Evolutionary conservation across 2,329 filamentous ascomycete genomes (phyloP), one percentile per base, ranked within the genome.

Genomic region (Pestalotiopsis fici): DNA sequence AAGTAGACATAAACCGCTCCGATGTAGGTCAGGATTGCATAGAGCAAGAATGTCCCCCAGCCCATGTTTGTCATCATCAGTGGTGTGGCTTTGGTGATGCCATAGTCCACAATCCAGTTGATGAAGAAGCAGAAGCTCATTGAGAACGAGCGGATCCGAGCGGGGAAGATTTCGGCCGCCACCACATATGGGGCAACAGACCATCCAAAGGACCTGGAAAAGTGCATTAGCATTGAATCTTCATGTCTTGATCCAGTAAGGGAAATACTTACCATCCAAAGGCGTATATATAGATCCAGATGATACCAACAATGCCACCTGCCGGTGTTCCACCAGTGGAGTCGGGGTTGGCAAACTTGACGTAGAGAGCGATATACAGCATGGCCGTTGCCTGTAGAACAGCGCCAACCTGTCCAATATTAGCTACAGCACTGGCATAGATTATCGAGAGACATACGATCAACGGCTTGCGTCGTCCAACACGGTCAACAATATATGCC

Each of bases 1-100:
- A 85, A 83, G 72, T 78, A 85, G 6, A 83, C 77, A 66, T 82
- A 84, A 65, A 81, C 72, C 4, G 75, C 74, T 9, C 78, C 78
- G 12, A 73, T 69, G 65, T 80, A 81, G 2, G 78, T 80, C 28
- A 80, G 67, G 61, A 77, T 71, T 0, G 77, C 70, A 62, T 79
- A 80, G 0, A 80, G 69, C 1, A 81, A 67, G 65, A 80, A 80
- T 0, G 78, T 78, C 0, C 78, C 78, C 74, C 75, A 80, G 3
- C 77, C 76, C 71, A 79, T 74, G 21, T 77, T 70, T 0, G 76
- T 77, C 68, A 80, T 77, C 78, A 80, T 80, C 25, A 69, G 71
- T 2, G 78, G 77, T 0, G 74, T 75, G n/a, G 76, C 75, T 35
- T 75, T 74, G 37, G 74, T 74, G 9, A 79, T 74, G 60, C 73